These are phyloP conservation scores for Podospora sp. DNA, from an alignment of 495 filamentous ascomycete genomes.

Conservation along the genomic window DNA sequence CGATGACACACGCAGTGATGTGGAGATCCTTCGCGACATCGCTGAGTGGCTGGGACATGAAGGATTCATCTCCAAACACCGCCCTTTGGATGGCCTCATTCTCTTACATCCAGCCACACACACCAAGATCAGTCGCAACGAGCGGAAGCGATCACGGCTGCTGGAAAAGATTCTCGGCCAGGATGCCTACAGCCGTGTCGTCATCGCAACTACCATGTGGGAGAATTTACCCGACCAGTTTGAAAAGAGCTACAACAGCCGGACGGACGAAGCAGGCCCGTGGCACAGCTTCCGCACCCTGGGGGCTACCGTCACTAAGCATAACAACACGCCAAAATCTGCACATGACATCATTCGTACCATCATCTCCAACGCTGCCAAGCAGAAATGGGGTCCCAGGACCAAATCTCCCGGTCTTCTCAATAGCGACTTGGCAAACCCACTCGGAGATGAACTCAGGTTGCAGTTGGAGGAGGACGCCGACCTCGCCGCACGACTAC, in stretches of 20 bases:
- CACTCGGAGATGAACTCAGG: neutral
- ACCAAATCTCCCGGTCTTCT: neutral
- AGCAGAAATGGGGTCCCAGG: neutral
- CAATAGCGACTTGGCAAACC: neutral
- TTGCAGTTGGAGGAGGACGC: neutral
- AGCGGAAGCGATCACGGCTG: neutral
- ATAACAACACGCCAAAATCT: neutral
- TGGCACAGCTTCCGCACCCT: neutral
- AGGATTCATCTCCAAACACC: neutral
- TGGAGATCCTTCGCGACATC: constrained; percentile 47
- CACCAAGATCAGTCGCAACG: neutral
- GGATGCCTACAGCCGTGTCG: neutral
- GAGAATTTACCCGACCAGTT: neutral
- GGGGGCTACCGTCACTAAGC: neutral
- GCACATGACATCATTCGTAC: neutral
- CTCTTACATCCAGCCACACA: constrained; percentile 8
- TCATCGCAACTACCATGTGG: constrained; percentile 9
- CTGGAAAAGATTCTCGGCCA: constrained; percentile 3
- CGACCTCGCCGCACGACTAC: neutral
- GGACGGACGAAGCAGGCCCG: neutral
- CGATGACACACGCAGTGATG: constrained; percentile 42
- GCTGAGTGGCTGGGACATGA: constrained; percentile 17
- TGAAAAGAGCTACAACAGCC: neutral
- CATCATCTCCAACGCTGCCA: neutral
- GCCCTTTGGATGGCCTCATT: constrained; percentile 10